Evolutionary conservation across 352 stramenopile species (phyloP), one percentile per base, ranked within the genome.

Genomic region (Thraustochytrium striatum): DNA sequence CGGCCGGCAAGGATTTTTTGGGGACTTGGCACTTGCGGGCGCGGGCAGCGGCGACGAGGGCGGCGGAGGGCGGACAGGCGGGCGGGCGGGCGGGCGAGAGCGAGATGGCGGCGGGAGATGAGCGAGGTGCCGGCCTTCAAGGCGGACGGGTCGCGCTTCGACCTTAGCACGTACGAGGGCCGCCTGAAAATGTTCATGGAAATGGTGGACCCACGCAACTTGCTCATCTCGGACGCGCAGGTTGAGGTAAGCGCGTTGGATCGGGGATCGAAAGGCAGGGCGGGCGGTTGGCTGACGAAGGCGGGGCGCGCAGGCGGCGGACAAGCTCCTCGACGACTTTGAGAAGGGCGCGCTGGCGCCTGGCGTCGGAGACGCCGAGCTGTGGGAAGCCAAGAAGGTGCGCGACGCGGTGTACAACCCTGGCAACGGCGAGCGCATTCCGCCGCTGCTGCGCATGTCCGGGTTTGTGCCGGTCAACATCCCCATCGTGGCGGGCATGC

Each of bases 401-500:
- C 87, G 88, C 55, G 90, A 94, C 62, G 90, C 88, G 57, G 87
- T 89, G 0, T 87, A 92, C 44, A 89, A 94, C 80, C 89, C 89
- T 52, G 88, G 92, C 72, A 93, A 87, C n/a, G 88, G 88, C 33
- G 90, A 94, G 78, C 88, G 84, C 16, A 82, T 94, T 55, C 85
- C 88, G 7, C 72, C 85, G 9, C 78, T 82, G 33, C 91, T 94
- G 72, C 88, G 90, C 7, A 85, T 94, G 58, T 87, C 90, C 28
- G 89, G 88, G 13, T 93, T 94, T 73, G 89, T 94, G 47, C 90
- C 90, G 0, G 88, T 91, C 30, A 94, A 94, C 84, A 91, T 94
- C 81, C 88, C 88, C 9, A 92, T 94, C 62, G 93, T 89, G 53
- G 87, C 85, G 30, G 90, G 90, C 68, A 93, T 94, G 90, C 82